Conservation (phyloP, 139 green algal species). For the Prasinococcaceae sp. region DNA sequence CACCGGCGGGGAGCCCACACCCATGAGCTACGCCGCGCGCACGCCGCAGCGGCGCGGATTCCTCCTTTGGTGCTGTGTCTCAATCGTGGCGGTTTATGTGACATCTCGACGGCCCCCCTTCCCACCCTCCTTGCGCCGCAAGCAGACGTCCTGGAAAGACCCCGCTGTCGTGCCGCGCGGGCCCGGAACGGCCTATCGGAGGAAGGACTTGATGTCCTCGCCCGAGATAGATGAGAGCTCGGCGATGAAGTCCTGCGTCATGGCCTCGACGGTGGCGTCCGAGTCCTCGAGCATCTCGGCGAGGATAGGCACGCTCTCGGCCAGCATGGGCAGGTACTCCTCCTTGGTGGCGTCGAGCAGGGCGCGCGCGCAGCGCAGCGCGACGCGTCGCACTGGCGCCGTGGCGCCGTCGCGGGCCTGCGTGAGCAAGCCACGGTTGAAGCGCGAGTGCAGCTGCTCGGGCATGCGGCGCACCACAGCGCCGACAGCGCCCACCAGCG, state of each 20-base stretch:
- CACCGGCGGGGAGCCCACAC: too few species aligned
- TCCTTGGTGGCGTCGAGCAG: conserved; percentile 48
- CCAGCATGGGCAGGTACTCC: conserved; percentile 59
- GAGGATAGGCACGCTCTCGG: conserved; percentile 65
- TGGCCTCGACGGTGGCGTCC: conserved; percentile 40
- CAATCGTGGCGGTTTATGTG: too few species aligned
- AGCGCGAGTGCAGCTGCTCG: conserved; percentile 3
- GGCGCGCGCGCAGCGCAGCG: conserved; percentile 36
- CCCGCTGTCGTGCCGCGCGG: too few species aligned
- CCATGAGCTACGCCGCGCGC: too few species aligned
- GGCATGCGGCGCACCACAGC: not conserved
- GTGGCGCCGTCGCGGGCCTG: not conserved
- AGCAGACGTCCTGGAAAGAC: too few species aligned
- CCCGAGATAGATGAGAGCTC: conserved; percentile 54
- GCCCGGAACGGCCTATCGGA: not conserved
- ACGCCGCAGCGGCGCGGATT: too few species aligned
- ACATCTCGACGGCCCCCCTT: too few species aligned
- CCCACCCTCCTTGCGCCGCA: too few species aligned
- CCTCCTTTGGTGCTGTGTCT: too few species aligned
- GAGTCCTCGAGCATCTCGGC: conserved; percentile 71
- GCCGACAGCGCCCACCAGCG: not conserved
- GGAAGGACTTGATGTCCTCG: conserved; percentile 69
- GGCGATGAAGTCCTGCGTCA: conserved; percentile 38
- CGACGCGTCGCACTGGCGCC: conserved; percentile 5
- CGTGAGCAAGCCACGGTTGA: not conserved